Evolutionary conservation across 306 rosid genomes (phyloP).

Genomic region (Malus sylvestris): DNA sequence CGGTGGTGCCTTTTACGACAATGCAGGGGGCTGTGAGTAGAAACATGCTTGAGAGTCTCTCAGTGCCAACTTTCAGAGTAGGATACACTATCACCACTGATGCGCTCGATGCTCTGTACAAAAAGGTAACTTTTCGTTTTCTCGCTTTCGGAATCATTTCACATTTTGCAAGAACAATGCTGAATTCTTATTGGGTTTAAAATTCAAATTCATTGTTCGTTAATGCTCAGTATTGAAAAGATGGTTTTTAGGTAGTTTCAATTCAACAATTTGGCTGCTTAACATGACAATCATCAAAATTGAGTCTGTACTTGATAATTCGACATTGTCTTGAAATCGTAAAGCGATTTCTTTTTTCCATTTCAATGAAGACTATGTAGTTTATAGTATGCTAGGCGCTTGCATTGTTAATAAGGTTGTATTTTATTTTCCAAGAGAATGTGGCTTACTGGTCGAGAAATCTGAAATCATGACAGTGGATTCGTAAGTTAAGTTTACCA

Average conservation of each 20-base stretch:
- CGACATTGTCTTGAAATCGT: constrained; percentile 4
- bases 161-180: neutral
- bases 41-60: constrained; percentile 84
- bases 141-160: neutral
- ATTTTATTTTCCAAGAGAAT: neutral
- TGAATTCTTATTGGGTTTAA: neutral
- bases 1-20: constrained; percentile 85
- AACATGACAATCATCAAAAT: neutral
- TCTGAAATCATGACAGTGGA: neutral
- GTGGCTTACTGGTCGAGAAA: neutral
- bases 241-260: neutral
- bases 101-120: constrained; percentile 85
- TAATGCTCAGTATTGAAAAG: neutral
- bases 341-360: neutral
- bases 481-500: neutral
- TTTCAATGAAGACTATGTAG: neutral
- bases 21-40: constrained; percentile 96
- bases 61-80: constrained; percentile 83
- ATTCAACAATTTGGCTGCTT: neutral
- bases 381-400: neutral
- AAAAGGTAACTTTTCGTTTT: constrained; percentile 50
- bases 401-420: neutral
- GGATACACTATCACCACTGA: constrained; percentile 80
- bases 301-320: neutral
- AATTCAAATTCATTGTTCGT: neutral